These are phyloP conservation scores for Eutrema japonicum DNA, from an alignment of 345 rosid species.

Conservation along the genomic window DNA sequence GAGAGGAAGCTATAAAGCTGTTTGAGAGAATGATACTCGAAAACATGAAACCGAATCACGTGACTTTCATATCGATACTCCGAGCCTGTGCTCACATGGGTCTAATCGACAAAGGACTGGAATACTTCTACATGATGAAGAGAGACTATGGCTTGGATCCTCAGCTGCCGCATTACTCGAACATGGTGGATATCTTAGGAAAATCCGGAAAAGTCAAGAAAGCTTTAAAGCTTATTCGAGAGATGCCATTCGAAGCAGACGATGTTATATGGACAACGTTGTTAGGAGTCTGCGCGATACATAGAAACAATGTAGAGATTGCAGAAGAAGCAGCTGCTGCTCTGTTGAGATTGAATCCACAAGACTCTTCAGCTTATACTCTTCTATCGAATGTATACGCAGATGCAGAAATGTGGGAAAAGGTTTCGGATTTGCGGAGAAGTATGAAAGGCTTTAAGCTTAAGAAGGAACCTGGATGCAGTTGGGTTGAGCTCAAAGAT, in stretches of 20 bases:
- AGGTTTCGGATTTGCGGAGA: slow-evolving; percentile 68
- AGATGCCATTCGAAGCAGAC: slow-evolving; percentile 86
- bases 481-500: slow-evolving; percentile 89
- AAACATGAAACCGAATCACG: slow-evolving; percentile 68
- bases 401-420: slow-evolving; percentile 88
- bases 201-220: slow-evolving; percentile 66
- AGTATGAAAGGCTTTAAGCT: slow-evolving; percentile 65
- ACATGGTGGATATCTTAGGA: slow-evolving; percentile 92
- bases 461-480: slow-evolving; percentile 94
- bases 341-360: slow-evolving; percentile 69
- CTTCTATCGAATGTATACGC: slow-evolving; percentile 86
- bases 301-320: slow-evolving; percentile 67
- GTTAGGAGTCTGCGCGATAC: slow-evolving; percentile 73
- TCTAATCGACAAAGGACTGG: slow-evolving; percentile 59
- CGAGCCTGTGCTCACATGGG: slow-evolving; percentile 95
- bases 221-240: slow-evolving; percentile 61
- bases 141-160: slow-evolving; percentile 64
- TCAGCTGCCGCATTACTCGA: slow-evolving; percentile 81
- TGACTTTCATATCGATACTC: slow-evolving; percentile 89
- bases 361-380: slow-evolving; percentile 77
- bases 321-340: slow-evolving; percentile 68
- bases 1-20: slow-evolving; percentile 66
- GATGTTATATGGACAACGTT: slow-evolving; percentile 85
- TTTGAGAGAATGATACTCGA: slow-evolving; percentile 63
- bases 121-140: slow-evolving; percentile 71